Conservation (phyloP, 148 eudicot species). For the Talinum fruticosum region DNA sequence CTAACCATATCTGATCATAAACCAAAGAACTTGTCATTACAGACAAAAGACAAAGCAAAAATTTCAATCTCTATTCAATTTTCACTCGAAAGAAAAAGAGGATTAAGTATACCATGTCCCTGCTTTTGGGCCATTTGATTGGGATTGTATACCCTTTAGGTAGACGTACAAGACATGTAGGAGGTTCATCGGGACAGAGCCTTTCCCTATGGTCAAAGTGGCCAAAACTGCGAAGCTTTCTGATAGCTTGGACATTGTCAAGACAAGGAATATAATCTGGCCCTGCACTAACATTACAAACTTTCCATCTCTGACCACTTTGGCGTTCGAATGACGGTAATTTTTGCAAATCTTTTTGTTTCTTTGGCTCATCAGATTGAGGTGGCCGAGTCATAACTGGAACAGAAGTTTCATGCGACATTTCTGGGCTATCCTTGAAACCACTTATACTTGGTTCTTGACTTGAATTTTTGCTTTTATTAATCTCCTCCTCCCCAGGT, state of each 20-base stretch:
- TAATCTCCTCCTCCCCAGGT: background rate
- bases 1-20: slow-evolving; percentile 57
- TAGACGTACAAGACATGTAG: slow-evolving; percentile 59
- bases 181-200: slow-evolving; percentile 66
- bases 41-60: background rate
- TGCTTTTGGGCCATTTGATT: slow-evolving; percentile 69
- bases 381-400: no score
- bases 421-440: slow-evolving; percentile 17
- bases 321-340: slow-evolving; percentile 5
- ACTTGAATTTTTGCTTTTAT: background rate
- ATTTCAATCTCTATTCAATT: background rate
- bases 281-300: slow-evolving; percentile 68
- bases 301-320: slow-evolving; percentile 43
- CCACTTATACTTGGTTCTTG: background rate
- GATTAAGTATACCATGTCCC: slow-evolving; percentile 50
- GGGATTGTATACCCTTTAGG: slow-evolving; percentile 62
- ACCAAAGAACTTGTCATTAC: slow-evolving; percentile 14
- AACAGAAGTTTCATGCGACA: slow-evolving; percentile 29
- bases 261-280: slow-evolving; percentile 81
- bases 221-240: slow-evolving; percentile 37
- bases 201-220: slow-evolving; percentile 77
- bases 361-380: no score
- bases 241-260: slow-evolving; percentile 54
- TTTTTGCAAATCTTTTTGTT: no score
- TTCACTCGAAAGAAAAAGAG: background rate